Evolutionary conservation across 768 basidiomycete species (phyloP), one percentile per base, ranked within the genome.

Genomic region (Leccinellum rugosiceps): DNA sequence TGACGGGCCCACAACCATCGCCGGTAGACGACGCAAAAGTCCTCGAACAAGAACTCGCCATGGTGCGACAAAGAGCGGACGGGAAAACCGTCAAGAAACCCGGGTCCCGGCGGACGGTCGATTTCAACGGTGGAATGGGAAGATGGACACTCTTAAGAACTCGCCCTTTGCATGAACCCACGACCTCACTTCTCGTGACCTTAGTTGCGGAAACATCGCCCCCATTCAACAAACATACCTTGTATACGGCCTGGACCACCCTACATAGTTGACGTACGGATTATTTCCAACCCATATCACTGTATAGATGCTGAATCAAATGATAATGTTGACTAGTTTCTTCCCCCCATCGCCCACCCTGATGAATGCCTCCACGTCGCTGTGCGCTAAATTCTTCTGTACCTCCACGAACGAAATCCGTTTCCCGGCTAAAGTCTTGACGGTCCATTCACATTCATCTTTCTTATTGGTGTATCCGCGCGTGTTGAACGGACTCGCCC

Each of bases 401-500:
- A 98, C 96, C 0, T 97, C 94, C 14, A 98, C 94, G 45, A 99
- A 99, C 79, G 98, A 99, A 74, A 92, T 98, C 60, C 82, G 94
- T 53, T 97, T 93, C 78, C 95, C 96, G 0, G 94, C 98, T 45
- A 95, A 98, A 64, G 90, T 94, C 32, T 95, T 98, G 14, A 87
- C 86, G 64, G 95, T 97, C 61, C 63, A 91, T 83, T 23, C 28
- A 55, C 10, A 35, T 17, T 38, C 11, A 35, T 9, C 58, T 9
- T 35, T 58, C 14, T 47, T 47, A 26, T 26, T 17, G 6, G 52
- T 52, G 25, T 45, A 28, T 38, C 28, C 6, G 21, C 35, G 7
- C 35, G 50, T 41, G 19, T 41, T 52, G 44, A 19, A 52, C 32
- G 25, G 17, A 52, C 6, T 44, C 58, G 11, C 11, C 54, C 43